Base-by-base conservation (phyloP, 345 rosid species). In the Salix udensis region DNA sequence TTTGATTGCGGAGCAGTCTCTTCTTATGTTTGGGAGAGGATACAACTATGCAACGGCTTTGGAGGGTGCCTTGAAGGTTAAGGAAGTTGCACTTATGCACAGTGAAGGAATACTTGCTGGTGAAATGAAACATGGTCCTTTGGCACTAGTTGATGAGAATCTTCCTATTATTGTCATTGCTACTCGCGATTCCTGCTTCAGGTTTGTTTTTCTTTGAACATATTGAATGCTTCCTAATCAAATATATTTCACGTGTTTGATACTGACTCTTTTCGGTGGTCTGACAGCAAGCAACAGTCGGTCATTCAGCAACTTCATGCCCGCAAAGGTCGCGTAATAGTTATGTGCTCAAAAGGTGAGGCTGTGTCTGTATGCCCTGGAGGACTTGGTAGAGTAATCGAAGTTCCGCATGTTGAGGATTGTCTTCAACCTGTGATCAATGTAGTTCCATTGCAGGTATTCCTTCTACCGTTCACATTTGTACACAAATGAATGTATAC, bases 41-140 rank as follows among this genome's bases (percentile, higher is more conserved):
- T 95, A 90, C 84, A 86, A 95, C 83, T 93, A 88, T 79, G 96
- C 98, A 67, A 88, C 97, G 7, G 96, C 96, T 5, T 79, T 95
- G 79, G 98, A 95, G 84, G 98, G 98, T 78, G 97, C 98, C 42
- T 70, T 89, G 68, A 95, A 95, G 78, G 98, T 95, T 60, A 95
- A 95, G 81, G 98, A 95, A 84, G 98, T 95, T 53, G 85, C 98
- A 46, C 96, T 95, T 46, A 95, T 95, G 98, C 98, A 95, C 79
- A 91, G 97, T 36, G 98, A 93, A 82, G 98, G 98, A 44, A 89
- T 95, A 75, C 94, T 95, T 71, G 98, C 98, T 46, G 98, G 98
- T 78, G 98, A 95, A 84, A 95, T 95, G 98, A 95, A 95, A 82
- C 98, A 95, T 62, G 98, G 98, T 71, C 98, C 98, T 77, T 84